phyloP scores from a whole-genome alignment of 2,329 filamentous ascomycete genomes.

The Leptographium radiaticola region DNA sequence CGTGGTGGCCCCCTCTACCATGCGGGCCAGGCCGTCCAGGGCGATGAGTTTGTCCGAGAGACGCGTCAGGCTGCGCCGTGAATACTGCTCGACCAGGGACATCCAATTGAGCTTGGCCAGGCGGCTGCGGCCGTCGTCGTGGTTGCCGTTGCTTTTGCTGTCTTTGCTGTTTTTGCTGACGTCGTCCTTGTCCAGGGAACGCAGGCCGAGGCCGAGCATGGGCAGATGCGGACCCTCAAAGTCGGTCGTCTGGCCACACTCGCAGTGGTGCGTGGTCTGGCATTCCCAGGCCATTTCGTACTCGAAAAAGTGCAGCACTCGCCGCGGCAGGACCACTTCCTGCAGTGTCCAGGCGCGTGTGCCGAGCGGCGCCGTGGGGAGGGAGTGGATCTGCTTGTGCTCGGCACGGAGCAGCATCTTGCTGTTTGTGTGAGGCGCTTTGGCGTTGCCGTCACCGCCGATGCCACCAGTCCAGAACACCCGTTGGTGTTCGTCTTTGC shows the following conservation, averaged over 20 bases:
- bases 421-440: not conserved
- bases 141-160: too few relatives aligned
- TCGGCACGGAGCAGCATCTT: not conserved
- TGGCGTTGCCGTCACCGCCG: not conserved
- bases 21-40: slow-evolving; percentile 4
- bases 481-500: not conserved
- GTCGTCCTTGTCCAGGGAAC: not conserved
- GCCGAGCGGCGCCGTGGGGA: not conserved
- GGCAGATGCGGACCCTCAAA: not conserved
- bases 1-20: not conserved
- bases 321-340: slow-evolving; percentile 3
- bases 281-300: slow-evolving; percentile 6
- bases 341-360: slow-evolving; percentile 1
- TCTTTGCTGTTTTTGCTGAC: not conserved
- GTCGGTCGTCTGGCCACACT: not conserved
- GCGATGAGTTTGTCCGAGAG: slow-evolving; percentile 7
- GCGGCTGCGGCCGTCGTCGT: not conserved
- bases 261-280: slow-evolving; percentile 1
- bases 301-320: slow-evolving; percentile 1
- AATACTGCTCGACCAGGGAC: slow-evolving; percentile 3
- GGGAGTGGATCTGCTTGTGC: not conserved
- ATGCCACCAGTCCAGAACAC: not conserved
- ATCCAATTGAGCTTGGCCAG: slow-evolving; percentile 1
- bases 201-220: not conserved
- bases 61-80: slow-evolving; percentile 1